Evolutionary conservation across 2,329 filamentous ascomycete genomes (phyloP).

Genomic region (Metarhizium anisopliae): DNA sequence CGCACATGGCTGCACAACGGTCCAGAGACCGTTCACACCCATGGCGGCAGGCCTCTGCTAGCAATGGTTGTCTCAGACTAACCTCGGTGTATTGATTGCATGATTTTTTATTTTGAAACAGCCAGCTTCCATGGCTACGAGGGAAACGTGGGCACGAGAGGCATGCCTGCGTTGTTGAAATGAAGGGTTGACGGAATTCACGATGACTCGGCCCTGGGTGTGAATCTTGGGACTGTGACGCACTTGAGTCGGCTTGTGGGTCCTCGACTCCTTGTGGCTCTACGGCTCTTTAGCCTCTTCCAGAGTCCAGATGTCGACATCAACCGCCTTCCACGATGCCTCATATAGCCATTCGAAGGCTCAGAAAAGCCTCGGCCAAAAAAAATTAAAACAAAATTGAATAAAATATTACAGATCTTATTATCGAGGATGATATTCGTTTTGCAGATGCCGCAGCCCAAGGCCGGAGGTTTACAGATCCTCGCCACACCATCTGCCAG

Average conservation of each 20-base stretch:
- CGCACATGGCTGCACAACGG: slow-evolving; percentile 87
- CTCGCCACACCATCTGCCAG: too few relatives aligned
- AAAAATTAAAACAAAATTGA: too few relatives aligned
- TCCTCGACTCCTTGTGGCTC: not conserved
- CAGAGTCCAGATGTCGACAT: too few relatives aligned
- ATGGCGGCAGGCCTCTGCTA: slow-evolving; percentile 39
- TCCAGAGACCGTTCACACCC: slow-evolving; percentile 98
- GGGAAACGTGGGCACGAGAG: not conserved
- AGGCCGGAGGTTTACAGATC: too few relatives aligned
- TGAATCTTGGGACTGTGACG: not conserved
- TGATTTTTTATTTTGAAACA: not conserved
- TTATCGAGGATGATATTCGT: too few relatives aligned
- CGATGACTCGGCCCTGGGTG: not conserved
- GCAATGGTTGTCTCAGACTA: not conserved
- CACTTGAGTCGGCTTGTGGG: too few relatives aligned
- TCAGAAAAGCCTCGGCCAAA: too few relatives aligned
- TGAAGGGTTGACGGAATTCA: not conserved
- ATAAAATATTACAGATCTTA: too few relatives aligned
- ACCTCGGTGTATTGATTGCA: not conserved
- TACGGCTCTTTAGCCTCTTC: not conserved
- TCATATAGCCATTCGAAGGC: too few relatives aligned
- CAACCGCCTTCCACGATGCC: too few relatives aligned
- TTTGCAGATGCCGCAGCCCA: too few relatives aligned
- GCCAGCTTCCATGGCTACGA: not conserved
- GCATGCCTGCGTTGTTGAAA: too few relatives aligned